Conservation (phyloP, 163 green algal genomes). For the Scenedesmus sp. region DNA sequence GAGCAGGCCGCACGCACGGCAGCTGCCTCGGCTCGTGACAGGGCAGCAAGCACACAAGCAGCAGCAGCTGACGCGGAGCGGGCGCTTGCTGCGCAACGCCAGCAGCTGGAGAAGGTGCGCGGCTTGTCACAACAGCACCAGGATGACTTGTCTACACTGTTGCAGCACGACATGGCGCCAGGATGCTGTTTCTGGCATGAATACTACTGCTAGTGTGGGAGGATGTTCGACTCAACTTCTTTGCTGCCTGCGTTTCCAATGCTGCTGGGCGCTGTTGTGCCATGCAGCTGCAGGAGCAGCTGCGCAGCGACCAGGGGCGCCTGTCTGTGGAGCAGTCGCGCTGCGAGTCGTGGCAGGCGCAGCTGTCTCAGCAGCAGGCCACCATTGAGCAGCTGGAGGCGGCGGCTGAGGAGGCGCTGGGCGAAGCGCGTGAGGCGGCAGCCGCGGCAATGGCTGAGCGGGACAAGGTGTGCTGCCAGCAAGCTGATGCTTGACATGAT, state of each 20-base stretch:
- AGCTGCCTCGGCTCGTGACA: conserved; percentile 4
- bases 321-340: conserved; percentile 9
- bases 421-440: conserved; percentile 40
- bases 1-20: neutral
- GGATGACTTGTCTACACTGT: neutral
- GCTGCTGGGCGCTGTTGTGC: neutral
- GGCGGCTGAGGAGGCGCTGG: conserved; percentile 32
- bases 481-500: neutral
- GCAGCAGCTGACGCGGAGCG: conserved; percentile 28
- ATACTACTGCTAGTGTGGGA: too few species aligned
- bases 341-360: conserved; percentile 31
- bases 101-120: conserved; percentile 44
- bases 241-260: neutral
- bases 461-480: conserved; percentile 34
- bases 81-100: conserved; percentile 1
- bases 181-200: neutral
- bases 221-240: neutral
- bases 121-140: neutral
- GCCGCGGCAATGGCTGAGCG: conserved; percentile 41
- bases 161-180: neutral
- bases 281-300: conserved; percentile 31
- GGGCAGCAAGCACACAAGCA: neutral
- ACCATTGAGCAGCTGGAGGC: conserved; percentile 47
- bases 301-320: conserved; percentile 23
- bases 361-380: conserved; percentile 36